Base-by-base conservation (phyloP, 345 rosid species). In the Arabidopsis thaliana region DNA sequence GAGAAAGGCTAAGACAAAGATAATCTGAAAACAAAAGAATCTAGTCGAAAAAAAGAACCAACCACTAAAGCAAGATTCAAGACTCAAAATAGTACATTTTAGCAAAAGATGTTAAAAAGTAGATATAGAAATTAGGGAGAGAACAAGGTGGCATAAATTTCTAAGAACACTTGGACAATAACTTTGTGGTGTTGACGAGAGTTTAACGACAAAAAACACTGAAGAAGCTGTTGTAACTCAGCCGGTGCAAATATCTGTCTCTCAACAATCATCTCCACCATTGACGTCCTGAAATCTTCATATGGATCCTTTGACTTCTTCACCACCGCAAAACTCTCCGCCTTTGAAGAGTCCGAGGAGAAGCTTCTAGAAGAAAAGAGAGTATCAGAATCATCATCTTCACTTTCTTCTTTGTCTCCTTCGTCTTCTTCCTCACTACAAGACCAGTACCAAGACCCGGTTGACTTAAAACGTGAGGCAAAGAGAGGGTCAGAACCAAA, bases 211-310 rank as follows among this genome's bases (percentile, higher is more conserved):
- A 91, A 72, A 69, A 91, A 91, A 76, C 97, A 91, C 69, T 86
- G 91, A 22, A 91, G 76, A 68, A 91, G 86, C 67, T 87, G 65
- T 75, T 91, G 89, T 20, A 91, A 70, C 37, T 87, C 93, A 70
- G 72, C 80, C 3, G 83, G 81, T 24, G 78, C 81, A 67, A 87
- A 89, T 70, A 91, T 82, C 79, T 87, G 87, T 74, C 82, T 89
- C 83, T 87, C 97, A 49, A 87, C 61, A 6, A 91, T 91, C 97
- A 91, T 91, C 87, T 91, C 95, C 81, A 86, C 85, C 97, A 87
- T 89, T 14, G 96, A 91, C 52, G 74, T 81, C 79, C 87, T 83
- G 52, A 91, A 91, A 75, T 91, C 97, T 13, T 82, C 86, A 56
- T 81, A 83, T 2, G 97, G 97, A 53, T 87, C 87, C 7, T 84